phyloP scores from a whole-genome alignment of 169 alveolate species.

The Cryptosporidium bovis region DNA sequence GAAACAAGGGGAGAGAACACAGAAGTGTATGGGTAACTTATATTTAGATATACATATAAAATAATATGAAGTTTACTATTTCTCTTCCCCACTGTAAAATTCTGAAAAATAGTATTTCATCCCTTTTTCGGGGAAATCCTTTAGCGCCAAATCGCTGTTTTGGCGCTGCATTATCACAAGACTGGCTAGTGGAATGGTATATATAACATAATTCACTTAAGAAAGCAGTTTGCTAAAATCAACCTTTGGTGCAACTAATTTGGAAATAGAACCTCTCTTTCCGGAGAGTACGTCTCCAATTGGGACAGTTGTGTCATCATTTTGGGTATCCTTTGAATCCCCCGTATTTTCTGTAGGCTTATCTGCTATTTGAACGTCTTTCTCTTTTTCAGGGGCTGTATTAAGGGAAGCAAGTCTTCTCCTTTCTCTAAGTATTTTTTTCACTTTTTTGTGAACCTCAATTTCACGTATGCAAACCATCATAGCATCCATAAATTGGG shows the following conservation, averaged over 20 bases:
- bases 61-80: too few species aligned
- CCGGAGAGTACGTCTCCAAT: conserved; percentile 45
- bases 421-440: conserved; percentile 18
- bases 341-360: background rate
- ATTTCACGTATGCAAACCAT: conserved; percentile 68
- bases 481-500: conserved; percentile 71
- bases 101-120: too few species aligned
- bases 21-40: too few species aligned
- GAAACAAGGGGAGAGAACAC: too few species aligned
- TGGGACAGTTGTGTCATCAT: conserved; percentile 24
- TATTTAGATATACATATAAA: too few species aligned
- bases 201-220: too few species aligned
- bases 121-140: too few species aligned
- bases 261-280: conserved; percentile 49
- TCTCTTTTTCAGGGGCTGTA: background rate
- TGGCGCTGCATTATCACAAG: too few species aligned
- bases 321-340: background rate
- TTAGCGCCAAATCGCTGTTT: too few species aligned
- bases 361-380: too few species aligned
- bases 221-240: background rate
- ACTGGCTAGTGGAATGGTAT: too few species aligned
- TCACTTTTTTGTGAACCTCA: conserved; percentile 63
- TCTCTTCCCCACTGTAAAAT: too few species aligned
- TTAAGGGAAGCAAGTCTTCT: conserved; percentile 7
- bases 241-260: conserved; percentile 44